Evolutionary conservation across 176 grass and related monocot species (phyloP).

Genomic region (Avena insularis): DNA sequence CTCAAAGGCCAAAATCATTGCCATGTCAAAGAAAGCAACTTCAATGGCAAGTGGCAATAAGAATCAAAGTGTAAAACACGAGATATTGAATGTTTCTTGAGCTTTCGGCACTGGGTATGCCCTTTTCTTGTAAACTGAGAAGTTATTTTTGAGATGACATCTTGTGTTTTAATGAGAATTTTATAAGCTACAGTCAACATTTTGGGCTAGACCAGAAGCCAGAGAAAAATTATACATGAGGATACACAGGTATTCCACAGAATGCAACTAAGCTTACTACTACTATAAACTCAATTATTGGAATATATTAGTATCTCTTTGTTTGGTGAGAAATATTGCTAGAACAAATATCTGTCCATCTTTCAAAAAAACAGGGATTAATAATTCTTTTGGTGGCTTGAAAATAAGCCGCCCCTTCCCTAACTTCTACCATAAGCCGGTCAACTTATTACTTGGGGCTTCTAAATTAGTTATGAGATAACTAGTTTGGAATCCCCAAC

Average conservation of each 20-base stretch:
- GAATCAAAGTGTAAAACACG: slow-evolving; percentile 3
- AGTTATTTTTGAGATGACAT: neutral
- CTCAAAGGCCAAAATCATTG: neutral
- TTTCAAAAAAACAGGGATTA: neutral
- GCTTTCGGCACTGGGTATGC: no score
- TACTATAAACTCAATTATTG: neutral
- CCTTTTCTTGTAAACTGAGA: neutral
- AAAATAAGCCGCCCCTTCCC: no score
- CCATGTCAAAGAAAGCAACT: neutral
- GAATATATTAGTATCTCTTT: neutral
- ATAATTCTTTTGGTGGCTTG: no score
- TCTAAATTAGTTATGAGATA: no score
- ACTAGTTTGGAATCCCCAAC: no score
- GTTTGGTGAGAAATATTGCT: neutral
- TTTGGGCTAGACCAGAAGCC: neutral
- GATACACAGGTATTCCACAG: neutral
- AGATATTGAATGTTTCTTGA: neutral
- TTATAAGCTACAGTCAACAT: no score
- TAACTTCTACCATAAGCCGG: no score
- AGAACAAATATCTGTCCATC: neutral
- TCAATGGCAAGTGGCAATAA: neutral
- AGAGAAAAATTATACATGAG: neutral
- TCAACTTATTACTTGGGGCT: no score
- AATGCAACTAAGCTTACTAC: neutral
- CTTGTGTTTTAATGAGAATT: no score